phyloP scores from a whole-genome alignment of 768 basidiomycete genomes.

The Lyophyllum decastes region DNA sequence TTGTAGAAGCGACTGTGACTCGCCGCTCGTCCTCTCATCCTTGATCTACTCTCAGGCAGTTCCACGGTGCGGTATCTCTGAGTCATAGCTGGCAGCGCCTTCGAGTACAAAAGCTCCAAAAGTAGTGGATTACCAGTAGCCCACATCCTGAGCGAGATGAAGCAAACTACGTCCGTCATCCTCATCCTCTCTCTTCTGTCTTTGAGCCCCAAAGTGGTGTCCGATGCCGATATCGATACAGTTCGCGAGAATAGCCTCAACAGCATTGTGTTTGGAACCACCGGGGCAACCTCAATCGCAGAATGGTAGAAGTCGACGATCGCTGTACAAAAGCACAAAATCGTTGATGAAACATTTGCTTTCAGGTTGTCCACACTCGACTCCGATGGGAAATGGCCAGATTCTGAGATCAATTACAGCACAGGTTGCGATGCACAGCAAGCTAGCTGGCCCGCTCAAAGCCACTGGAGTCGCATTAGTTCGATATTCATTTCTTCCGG shows the following conservation, averaged over 20 bases:
- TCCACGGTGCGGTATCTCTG: background rate
- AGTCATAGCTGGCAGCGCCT: background rate
- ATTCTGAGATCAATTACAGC: slow-evolving; percentile 56
- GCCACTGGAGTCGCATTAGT: slow-evolving; percentile 59
- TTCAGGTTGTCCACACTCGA: slow-evolving; percentile 50
- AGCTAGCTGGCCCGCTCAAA: slow-evolving; percentile 71
- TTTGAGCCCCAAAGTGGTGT: background rate
- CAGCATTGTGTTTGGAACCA: slow-evolving; percentile 39
- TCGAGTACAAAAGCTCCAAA: slow-evolving; percentile 9
- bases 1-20: background rate
- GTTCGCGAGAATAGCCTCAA: slow-evolving; percentile 38
- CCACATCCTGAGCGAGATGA: slow-evolving; percentile 3
- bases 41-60: background rate
- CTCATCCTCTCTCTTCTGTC: background rate
- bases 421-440: slow-evolving; percentile 61
- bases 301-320: slow-evolving; percentile 32
- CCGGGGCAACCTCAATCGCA: slow-evolving; percentile 41
- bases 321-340: background rate
- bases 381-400: slow-evolving; percentile 56
- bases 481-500: slow-evolving; percentile 14
- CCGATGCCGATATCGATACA: slow-evolving; percentile 24
- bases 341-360: background rate
- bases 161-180: background rate
- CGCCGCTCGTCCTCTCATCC: background rate
- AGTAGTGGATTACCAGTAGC: background rate